phyloP scores from a whole-genome alignment of 2,329 filamentous ascomycete species.

The Cladosporium oxysporum region DNA sequence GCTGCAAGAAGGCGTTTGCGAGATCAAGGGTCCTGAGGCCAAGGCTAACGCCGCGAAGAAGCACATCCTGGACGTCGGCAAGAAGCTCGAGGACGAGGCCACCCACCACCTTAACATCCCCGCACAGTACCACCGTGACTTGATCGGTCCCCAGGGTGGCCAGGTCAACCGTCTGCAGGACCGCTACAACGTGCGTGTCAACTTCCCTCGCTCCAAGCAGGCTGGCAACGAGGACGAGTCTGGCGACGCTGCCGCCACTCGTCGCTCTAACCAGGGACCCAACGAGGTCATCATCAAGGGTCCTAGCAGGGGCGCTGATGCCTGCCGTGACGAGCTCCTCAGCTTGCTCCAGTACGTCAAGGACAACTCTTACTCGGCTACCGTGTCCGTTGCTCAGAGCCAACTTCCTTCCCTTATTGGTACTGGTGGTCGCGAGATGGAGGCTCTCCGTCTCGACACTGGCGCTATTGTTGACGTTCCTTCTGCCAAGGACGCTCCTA shows the following conservation, averaged over 20 bases:
- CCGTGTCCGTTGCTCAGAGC: slow-evolving; percentile 82
- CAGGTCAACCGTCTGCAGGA: slow-evolving; percentile 92
- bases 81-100: slow-evolving; percentile 86
- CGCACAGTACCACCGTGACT: slow-evolving; percentile 87
- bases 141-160: slow-evolving; percentile 84
- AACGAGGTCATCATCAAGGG: slow-evolving; percentile 92
- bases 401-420: slow-evolving; percentile 95
- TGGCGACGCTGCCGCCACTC: slow-evolving; percentile 68
- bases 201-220: slow-evolving; percentile 75
- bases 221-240: slow-evolving; percentile 65
- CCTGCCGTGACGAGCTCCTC: slow-evolving; percentile 86
- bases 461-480: slow-evolving; percentile 92
- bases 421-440: slow-evolving; percentile 84
- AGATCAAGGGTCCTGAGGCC: slow-evolving; percentile 91
- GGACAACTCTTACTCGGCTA: slow-evolving; percentile 80
- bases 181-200: slow-evolving; percentile 90
- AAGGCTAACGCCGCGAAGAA: slow-evolving; percentile 86
- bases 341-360: slow-evolving; percentile 85
- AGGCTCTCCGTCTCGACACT: slow-evolving; percentile 79
- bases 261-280: slow-evolving; percentile 66
- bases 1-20: slow-evolving; percentile 89
- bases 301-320: slow-evolving; percentile 88
- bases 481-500: slow-evolving; percentile 69
- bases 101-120: slow-evolving; percentile 87
- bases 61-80: slow-evolving; percentile 76